These are phyloP conservation scores for Papilionanthe hybrid DNA, from an alignment of 116 monocot genomes.

Conservation along the genomic window DNA sequence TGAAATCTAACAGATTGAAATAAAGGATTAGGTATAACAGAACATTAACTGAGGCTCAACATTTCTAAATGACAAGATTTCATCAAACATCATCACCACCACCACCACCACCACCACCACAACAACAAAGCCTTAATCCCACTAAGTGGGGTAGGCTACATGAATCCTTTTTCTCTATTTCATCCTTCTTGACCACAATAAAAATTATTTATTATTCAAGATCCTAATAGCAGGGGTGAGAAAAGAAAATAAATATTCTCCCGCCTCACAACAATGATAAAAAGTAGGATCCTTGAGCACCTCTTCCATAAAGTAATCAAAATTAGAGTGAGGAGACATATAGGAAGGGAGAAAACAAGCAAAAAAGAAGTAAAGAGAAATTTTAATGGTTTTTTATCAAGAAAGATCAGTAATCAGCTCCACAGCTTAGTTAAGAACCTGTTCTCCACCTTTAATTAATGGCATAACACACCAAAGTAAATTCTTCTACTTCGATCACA, in stretches of 20 bases:
- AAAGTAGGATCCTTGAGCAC: background rate
- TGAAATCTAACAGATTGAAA: slow-evolving; percentile 43
- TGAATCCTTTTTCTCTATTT: too few relatives aligned
- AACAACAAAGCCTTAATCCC: too few relatives aligned
- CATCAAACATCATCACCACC: background rate
- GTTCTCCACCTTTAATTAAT: background rate
- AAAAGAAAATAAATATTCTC: background rate
- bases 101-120: too few relatives aligned
- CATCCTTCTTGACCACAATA: too few relatives aligned
- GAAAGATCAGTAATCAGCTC: background rate
- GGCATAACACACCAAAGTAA: background rate
- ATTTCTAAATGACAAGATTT: background rate
- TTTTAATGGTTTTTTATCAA: background rate
- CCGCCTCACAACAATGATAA: background rate
- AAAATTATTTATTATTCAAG: background rate
- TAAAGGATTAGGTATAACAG: background rate
- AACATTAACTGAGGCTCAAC: background rate
- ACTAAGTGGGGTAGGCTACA: too few relatives aligned
- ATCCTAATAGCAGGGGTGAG: background rate
- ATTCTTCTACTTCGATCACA: background rate
- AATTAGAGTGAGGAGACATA: background rate
- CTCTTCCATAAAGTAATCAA: background rate
- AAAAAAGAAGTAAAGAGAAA: background rate
- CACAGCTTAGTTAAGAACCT: background rate
- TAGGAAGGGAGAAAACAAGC: background rate